Conservation (phyloP, 2,329 filamentous ascomycete genomes). For the Diaporthe vexans region DNA sequence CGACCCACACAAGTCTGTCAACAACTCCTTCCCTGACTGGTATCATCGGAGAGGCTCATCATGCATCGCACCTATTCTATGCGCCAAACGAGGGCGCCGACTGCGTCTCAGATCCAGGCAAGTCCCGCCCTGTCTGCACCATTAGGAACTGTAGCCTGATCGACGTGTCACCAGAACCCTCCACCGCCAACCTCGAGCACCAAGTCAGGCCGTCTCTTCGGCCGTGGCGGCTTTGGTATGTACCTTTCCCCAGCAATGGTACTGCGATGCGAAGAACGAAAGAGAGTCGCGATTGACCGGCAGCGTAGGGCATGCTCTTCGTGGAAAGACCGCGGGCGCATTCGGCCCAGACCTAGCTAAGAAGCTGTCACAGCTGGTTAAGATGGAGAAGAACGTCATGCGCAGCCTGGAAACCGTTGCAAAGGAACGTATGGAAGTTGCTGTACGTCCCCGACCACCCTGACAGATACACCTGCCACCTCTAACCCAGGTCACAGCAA, state of each 20-base stretch:
- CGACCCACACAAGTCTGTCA: constrained; percentile 19
- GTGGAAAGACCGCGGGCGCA: constrained; percentile 81
- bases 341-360: constrained; percentile 91
- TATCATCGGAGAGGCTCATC: constrained; percentile 46
- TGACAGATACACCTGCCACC: not conserved
- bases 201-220: constrained; percentile 91
- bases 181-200: constrained; percentile 92
- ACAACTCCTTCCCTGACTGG: constrained; percentile 1
- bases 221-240: constrained; percentile 87
- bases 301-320: constrained; percentile 73
- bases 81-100: constrained; percentile 96
- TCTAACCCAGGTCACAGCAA: constrained; percentile 71
- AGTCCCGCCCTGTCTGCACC: constrained; percentile 40
- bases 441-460: constrained; percentile 70
- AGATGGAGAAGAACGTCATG: constrained; percentile 99
- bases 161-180: constrained; percentile 76
- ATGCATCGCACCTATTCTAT: constrained; percentile 99
- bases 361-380: constrained; percentile 97
- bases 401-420: constrained; percentile 96
- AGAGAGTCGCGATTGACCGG: constrained; percentile 42
- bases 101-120: constrained; percentile 82
- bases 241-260: constrained; percentile 43
- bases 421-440: constrained; percentile 97
- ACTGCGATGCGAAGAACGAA: not conserved
- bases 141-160: constrained; percentile 23